A percentile compares a stretch with the other conserved stretches of the same genome.
Evolutionary conservation across 768 basidiomycete genomes (phyloP).

Genomic region (Xerocomus spinulosus): DNA sequence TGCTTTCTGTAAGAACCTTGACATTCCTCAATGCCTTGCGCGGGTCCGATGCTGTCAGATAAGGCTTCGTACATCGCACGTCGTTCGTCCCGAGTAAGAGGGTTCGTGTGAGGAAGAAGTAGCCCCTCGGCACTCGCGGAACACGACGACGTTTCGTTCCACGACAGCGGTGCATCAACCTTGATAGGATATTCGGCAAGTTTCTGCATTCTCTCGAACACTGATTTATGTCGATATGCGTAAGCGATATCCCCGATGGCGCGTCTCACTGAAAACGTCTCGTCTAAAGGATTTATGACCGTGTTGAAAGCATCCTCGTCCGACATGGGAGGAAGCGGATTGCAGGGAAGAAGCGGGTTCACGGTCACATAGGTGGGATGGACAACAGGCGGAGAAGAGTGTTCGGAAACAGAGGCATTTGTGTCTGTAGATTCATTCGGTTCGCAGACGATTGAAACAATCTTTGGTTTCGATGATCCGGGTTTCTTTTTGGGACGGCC

Average conservation of each 20-base stretch:
- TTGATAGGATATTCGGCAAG: constrained; percentile 14
- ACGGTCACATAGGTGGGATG: constrained; percentile 16
- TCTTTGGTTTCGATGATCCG: constrained; percentile 4
- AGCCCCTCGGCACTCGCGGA: constrained; percentile 14
- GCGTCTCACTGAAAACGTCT: constrained; percentile 24
- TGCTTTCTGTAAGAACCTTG: constrained; percentile 48
- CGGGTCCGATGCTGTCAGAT: constrained; percentile 44
- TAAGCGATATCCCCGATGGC: constrained; percentile 29
- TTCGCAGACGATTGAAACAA: constrained; percentile 5
- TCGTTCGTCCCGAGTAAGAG: constrained; percentile 44
- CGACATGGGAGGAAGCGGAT: neutral
- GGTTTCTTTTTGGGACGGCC: constrained; percentile 27
- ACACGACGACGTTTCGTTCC: constrained; percentile 19
- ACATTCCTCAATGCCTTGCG: constrained; percentile 44
- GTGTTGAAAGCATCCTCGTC: constrained; percentile 16
- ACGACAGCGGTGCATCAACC: constrained; percentile 8
- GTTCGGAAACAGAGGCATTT: constrained; percentile 4
- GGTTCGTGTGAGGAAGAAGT: constrained; percentile 19
- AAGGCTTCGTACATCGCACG: constrained; percentile 48
- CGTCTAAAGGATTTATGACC: constrained; percentile 21
- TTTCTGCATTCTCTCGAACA: constrained; percentile 28
- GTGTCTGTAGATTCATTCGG: constrained; percentile 7
- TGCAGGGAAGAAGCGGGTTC: constrained; percentile 25
- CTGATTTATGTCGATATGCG: constrained; percentile 22
- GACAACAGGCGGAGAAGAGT: constrained; percentile 4